phyloP scores from a whole-genome alignment of 2,329 filamentous ascomycete genomes.

The Calonectria fujianensis region DNA sequence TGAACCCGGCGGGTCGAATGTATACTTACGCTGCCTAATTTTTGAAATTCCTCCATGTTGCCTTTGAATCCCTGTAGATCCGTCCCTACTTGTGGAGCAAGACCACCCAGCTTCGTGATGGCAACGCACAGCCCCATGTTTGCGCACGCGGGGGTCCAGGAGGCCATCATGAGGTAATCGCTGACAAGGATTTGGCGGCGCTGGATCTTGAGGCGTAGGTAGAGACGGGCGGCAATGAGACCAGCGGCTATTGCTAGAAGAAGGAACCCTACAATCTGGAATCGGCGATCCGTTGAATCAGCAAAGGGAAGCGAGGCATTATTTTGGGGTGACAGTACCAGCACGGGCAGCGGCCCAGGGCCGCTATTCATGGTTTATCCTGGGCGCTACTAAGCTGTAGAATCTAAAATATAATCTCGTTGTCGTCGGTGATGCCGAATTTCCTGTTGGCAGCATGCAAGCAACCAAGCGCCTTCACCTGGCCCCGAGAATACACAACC shows the following conservation, averaged over 20 bases:
- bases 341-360: not conserved
- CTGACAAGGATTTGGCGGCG: conserved; percentile 37
- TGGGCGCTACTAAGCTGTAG: not conserved
- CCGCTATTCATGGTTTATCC: no score
- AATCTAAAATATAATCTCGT: not conserved
- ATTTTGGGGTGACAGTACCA: not conserved
- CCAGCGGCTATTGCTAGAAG: conserved; percentile 1
- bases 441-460: not conserved
- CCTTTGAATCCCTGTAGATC: conserved; percentile 13
- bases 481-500: not conserved
- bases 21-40: not conserved
- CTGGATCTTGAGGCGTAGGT: conserved; percentile 44
- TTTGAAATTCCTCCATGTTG: not conserved
- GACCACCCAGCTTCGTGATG: conserved; percentile 34
- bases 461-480: no score
- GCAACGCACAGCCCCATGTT: conserved; percentile 27
- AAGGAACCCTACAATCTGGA: not conserved
- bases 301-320: not conserved
- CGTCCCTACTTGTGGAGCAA: conserved; percentile 32
- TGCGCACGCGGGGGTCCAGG: conserved; percentile 35
- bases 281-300: not conserved
- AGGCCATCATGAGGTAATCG: conserved; percentile 33
- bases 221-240: conserved; percentile 39
- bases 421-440: no score
- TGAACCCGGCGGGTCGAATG: no score